Conservation (phyloP, 2,329 filamentous ascomycete species). For the Pyrenochaeta sp. region DNA sequence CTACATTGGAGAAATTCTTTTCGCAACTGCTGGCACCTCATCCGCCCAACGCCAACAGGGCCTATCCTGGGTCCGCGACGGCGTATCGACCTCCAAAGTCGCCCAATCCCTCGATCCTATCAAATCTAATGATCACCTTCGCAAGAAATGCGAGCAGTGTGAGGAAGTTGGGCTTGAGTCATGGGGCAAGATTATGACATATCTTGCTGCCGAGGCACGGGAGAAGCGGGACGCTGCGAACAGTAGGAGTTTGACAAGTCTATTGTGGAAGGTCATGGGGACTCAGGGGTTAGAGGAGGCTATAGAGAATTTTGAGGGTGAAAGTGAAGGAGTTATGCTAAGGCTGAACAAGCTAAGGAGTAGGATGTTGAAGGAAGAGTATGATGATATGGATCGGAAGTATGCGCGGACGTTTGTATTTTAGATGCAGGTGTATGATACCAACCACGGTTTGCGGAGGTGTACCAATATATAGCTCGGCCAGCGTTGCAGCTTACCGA, state of each 20-base stretch:
- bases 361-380: slow-evolving; percentile 45
- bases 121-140: slow-evolving; percentile 52
- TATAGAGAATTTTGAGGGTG: slow-evolving; percentile 43
- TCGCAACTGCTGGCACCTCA: slow-evolving; percentile 65
- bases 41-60: slow-evolving; percentile 64
- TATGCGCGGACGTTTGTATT: slow-evolving; percentile 48
- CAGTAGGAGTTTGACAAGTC: slow-evolving; percentile 23
- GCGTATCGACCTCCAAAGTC: slow-evolving; percentile 76
- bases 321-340: slow-evolving; percentile 46
- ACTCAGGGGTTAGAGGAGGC: slow-evolving; percentile 37
- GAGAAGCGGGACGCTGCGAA: slow-evolving; percentile 37
- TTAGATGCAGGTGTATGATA: slow-evolving; percentile 14
- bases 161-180: slow-evolving; percentile 79
- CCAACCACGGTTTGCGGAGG: not conserved
- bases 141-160: slow-evolving; percentile 77
- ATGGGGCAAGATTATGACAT: slow-evolving; percentile 81
- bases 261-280: slow-evolving; percentile 40
- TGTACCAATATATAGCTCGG: not conserved
- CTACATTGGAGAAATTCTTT: slow-evolving; percentile 94
- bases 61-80: slow-evolving; percentile 88
- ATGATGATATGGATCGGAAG: slow-evolving; percentile 47
- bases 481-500: too few relatives aligned
- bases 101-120: slow-evolving; percentile 60
- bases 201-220: slow-evolving; percentile 63
- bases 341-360: slow-evolving; percentile 45